These are phyloP conservation scores for Dichotomocladium elegans DNA, from an alignment of 371 early-diverging fungal species.

Conservation along the genomic window DNA sequence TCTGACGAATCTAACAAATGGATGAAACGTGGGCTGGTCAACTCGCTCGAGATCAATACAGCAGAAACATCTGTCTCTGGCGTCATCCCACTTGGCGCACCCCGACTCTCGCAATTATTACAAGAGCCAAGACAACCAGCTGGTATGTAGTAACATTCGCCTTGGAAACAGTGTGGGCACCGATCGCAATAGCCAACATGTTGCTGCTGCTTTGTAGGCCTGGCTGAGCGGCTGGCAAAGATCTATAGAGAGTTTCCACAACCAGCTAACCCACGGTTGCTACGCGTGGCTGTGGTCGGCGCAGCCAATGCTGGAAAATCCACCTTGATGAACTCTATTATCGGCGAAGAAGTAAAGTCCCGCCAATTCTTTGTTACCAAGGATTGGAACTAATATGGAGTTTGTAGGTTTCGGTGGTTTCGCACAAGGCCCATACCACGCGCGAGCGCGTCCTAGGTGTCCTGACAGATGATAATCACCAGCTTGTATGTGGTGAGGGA, in stretches of 20 bases:
- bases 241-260: constrained; percentile 44
- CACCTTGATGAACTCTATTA: constrained; percentile 68
- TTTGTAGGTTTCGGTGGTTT: constrained; percentile 62
- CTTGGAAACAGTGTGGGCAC: neutral
- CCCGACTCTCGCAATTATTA: neutral
- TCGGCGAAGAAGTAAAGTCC: constrained; percentile 33
- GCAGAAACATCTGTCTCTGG: no score
- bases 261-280: constrained; percentile 59
- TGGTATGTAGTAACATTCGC: neutral
- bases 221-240: constrained; percentile 33
- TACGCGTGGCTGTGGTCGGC: constrained; percentile 68
- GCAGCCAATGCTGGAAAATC: constrained; percentile 83
- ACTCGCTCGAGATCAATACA: no score
- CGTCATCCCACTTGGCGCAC: neutral
- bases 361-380: neutral
- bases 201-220: constrained; percentile 2
- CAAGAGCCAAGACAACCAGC: constrained; percentile 1
- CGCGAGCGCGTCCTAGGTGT: constrained; percentile 60
- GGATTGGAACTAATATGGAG: neutral
- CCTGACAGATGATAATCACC: constrained; percentile 51
- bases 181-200: neutral
- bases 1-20: no score
- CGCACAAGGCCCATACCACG: constrained; percentile 75
- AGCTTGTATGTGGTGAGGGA: constrained; percentile 37
- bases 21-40: no score